Conservation (phyloP, 805 yeast genomes). For the Kodamaea restingae region DNA sequence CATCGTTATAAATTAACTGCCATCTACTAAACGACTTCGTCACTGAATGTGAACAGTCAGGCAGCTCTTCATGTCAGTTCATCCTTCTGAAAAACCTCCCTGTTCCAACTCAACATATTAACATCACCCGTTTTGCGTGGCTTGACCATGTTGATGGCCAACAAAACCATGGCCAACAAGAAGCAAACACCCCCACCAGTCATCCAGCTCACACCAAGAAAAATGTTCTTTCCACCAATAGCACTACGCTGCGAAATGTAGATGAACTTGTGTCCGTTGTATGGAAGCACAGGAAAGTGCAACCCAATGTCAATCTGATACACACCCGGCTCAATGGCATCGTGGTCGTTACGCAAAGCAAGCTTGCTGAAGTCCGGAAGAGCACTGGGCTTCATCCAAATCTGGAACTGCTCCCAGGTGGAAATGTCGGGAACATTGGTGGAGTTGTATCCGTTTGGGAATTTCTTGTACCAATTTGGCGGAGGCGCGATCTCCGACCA, state of each 20-base stretch:
- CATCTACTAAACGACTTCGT: too few relatives aligned
- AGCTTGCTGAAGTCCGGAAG: conserved; percentile 44
- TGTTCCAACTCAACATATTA: conserved; percentile 70
- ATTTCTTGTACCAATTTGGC: conserved; percentile 42
- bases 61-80: too few relatives aligned
- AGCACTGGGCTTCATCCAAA: conserved; percentile 45
- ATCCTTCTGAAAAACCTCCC: conserved; percentile 27
- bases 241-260: conserved; percentile 67
- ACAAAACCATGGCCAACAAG: conserved; percentile 48
- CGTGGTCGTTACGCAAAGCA: conserved; percentile 58
- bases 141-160: conserved; percentile 52
- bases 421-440: conserved; percentile 42
- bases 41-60: too few relatives aligned
- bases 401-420: conserved; percentile 42
- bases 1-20: too few relatives aligned
- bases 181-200: conserved; percentile 71
- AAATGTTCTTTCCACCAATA: conserved; percentile 72
- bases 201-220: conserved; percentile 70
- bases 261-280: conserved; percentile 62
- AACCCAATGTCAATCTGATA: conserved; percentile 65
- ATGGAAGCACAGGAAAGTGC: conserved; percentile 74
- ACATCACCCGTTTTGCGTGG: conserved; percentile 74
- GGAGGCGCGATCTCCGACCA: conserved; percentile 40
- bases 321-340: conserved; percentile 50
- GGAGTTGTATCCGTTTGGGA: conserved; percentile 41